Evolutionary conservation across 306 rosid species (phyloP).

Genomic region (Vachellia collinsii): DNA sequence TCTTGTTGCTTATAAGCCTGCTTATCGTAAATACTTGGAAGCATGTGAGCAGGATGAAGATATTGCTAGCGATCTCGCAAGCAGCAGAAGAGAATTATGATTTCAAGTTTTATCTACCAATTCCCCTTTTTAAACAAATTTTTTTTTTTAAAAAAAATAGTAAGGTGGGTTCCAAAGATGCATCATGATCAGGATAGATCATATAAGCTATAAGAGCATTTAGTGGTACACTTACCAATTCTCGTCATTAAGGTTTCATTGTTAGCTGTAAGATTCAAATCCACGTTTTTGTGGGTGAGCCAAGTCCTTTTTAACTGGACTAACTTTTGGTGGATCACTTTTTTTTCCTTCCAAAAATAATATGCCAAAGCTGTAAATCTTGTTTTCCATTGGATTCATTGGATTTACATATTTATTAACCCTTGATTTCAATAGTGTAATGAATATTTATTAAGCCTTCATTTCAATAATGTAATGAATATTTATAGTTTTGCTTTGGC

Average conservation of each 20-base stretch:
- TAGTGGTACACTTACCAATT: not conserved
- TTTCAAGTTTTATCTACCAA: not conserved
- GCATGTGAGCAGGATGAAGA: conserved; percentile 63
- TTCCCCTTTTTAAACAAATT: not conserved
- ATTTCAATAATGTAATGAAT: not conserved
- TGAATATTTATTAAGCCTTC: not conserved
- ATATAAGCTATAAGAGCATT: not conserved
- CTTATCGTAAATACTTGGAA: conserved; percentile 61
- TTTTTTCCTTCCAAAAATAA: not conserved
- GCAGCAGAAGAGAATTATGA: conserved; percentile 76
- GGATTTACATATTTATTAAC: not conserved
- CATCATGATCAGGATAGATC: not conserved
- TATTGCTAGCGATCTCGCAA: conserved; percentile 61
- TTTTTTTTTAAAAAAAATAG: not conserved
- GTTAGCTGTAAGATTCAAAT: not conserved
- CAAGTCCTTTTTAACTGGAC: not conserved
- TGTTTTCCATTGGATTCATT: not conserved
- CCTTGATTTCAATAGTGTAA: not conserved
- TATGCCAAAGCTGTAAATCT: not conserved
- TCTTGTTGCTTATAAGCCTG: conserved; percentile 74
- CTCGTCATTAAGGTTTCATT: not conserved
- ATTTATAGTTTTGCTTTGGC: not conserved
- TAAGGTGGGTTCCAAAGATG: not conserved
- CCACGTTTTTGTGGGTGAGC: not conserved
- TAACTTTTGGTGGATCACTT: not conserved